Percentiles rank a stretch among this genome's conserved stretches.
These are phyloP conservation scores for Ophiostoma pallidulum DNA, from an alignment of 2,329 filamentous ascomycete genomes.

Conservation along the genomic window DNA sequence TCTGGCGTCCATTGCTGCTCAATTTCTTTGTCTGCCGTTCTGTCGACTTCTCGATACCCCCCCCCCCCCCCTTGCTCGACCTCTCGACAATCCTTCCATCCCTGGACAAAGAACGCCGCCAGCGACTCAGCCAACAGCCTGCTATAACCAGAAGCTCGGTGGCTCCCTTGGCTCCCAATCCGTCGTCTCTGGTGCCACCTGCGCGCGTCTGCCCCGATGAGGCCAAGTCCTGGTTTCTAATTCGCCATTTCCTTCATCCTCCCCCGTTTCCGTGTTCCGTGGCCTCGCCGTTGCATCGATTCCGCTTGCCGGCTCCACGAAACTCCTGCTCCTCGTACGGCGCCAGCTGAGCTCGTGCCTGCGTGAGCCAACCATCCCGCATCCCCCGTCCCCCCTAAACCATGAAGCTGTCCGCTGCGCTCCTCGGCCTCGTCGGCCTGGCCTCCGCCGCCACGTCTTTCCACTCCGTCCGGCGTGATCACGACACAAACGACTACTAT, in stretches of 20 bases:
- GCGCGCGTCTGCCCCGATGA: slow-evolving; percentile 8
- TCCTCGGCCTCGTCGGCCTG: slow-evolving; percentile 46
- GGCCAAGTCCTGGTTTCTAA: background rate
- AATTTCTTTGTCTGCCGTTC: too few species aligned
- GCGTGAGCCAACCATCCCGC: background rate
- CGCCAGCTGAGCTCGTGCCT: slow-evolving; percentile 6
- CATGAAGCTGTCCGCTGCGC: slow-evolving; percentile 43
- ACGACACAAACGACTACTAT: slow-evolving; percentile 82
- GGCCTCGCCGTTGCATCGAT: too few species aligned
- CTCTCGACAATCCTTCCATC: background rate
- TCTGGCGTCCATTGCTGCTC: too few species aligned
- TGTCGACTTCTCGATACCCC: too few species aligned
- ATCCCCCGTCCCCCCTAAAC: slow-evolving; percentile 4
- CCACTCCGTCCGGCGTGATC: slow-evolving; percentile 51
- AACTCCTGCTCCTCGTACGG: background rate
- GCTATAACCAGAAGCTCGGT: background rate
- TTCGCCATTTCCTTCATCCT: background rate
- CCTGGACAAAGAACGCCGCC: background rate
- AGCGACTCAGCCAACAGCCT: background rate
- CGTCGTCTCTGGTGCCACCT: background rate
- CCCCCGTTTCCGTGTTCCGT: too few species aligned
- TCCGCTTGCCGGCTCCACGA: too few species aligned
- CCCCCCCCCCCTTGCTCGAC: background rate
- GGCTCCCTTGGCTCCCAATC: slow-evolving; percentile 1
- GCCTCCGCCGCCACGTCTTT: slow-evolving; percentile 34